Base-by-base conservation (phyloP, 2,329 filamentous ascomycete species). In the Diplodia scrobiculata region DNA sequence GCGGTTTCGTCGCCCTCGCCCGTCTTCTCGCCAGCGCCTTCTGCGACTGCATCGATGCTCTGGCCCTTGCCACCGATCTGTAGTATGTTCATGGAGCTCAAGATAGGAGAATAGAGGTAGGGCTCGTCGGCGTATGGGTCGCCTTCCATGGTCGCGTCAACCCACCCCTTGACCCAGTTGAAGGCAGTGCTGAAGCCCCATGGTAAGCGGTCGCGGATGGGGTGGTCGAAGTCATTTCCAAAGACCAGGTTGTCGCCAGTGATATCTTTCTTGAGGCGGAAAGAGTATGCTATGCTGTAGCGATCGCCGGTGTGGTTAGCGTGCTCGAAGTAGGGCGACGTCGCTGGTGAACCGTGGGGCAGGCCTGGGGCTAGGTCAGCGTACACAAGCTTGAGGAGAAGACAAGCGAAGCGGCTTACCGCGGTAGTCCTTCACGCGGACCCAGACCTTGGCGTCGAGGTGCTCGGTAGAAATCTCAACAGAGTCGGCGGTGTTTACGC, bases 211-310 rank as follows among this genome's bases (percentile, higher is more conserved):
- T 97, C 90, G 34, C 92, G 86, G 71, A 99, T 95, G 0, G 95
- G 91, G 60, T 90, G 86, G 73, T 97, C 93, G 75, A 98, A 97
- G 81, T 97, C 92, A 76, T 98, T 98, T 50, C 94, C 95, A 72
- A 97, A 97, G 64, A 97, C 87, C 2, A 99, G 82, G 68, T 96
- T 88, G 29, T 85, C 78, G 52, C 87, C 92, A 2, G 83, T 82
- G 66, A 96, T 87, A 41, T 78, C 78, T 34, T 80, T 72, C 72
- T 90, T 91, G n/a, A 90, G 91, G 0, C 85, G 87, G 76, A 97
- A 91, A 53, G 86, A 84, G 74, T 97, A 89, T 36, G 86, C 84
- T 72, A 98, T 92, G 72, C 88, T 91, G 81, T 97, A 97, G 75
- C 92, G 90, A 77, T 97, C 93, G 68, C 83, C 81, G 25, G 80